Percentiles rank a stretch among this genome's conserved stretches.
phyloP scores from a whole-genome alignment of 164 flowering plant genomes.

The Umbellularia californica region DNA sequence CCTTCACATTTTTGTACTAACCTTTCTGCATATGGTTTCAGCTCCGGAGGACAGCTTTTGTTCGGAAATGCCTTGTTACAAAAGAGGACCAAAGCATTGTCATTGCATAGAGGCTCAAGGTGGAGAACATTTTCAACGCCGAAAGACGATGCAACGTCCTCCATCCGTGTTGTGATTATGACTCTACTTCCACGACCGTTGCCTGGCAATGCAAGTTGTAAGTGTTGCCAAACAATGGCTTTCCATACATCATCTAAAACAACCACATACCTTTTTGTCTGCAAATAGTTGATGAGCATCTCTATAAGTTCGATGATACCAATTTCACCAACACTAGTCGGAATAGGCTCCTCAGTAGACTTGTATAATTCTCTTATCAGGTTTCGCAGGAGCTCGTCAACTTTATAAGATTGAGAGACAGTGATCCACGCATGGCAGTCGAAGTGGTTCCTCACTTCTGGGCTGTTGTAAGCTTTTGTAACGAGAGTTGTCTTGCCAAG shows the following conservation, averaged over 20 bases:
- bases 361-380: too few relatives aligned
- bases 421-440: too few relatives aligned
- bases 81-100: constrained; percentile 8
- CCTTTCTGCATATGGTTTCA: background rate
- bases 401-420: too few relatives aligned
- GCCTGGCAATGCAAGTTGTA: background rate
- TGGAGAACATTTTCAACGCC: background rate
- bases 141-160: background rate
- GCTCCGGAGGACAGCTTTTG: background rate
- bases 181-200: background rate
- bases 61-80: constrained; percentile 1
- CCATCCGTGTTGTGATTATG: background rate
- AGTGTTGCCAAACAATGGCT: background rate
- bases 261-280: background rate
- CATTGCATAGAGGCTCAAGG: constrained; percentile 4
- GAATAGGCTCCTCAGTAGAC: too few relatives aligned
- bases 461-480: too few relatives aligned
- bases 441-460: too few relatives aligned
- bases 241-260: constrained; percentile 7
- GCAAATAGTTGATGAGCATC: background rate
- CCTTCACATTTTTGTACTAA: constrained; percentile 20
- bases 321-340: too few relatives aligned
- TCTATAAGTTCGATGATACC: background rate
- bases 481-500: too few relatives aligned
- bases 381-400: too few relatives aligned